Percentiles rank a stretch among this genome's conserved stretches.
phyloP scores from a whole-genome alignment of 2,329 filamentous ascomycete genomes.

The Zasmidium angulare region DNA sequence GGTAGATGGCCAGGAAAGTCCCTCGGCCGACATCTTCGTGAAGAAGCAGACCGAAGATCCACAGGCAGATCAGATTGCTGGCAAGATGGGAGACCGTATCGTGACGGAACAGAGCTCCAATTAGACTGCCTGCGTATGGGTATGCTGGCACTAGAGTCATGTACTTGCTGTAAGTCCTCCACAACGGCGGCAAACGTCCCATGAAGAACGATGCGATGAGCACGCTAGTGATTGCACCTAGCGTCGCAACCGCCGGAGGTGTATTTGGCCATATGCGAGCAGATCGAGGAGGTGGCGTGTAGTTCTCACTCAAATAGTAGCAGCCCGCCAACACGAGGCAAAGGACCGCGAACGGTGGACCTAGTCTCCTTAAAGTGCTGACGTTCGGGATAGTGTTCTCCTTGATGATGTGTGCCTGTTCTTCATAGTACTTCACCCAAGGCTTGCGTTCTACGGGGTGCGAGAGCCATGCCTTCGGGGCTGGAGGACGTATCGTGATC shows the following conservation, averaged over 20 bases:
- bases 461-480: slow-evolving; percentile 27
- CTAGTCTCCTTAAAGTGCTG: slow-evolving; percentile 42
- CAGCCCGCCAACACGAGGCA: slow-evolving; percentile 40
- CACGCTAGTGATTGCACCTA: slow-evolving; percentile 59
- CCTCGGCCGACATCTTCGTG: slow-evolving; percentile 71
- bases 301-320: slow-evolving; percentile 48
- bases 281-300: slow-evolving; percentile 49
- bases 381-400: slow-evolving; percentile 33
- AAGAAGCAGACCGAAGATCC: slow-evolving; percentile 64
- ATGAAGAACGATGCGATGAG: slow-evolving; percentile 59
- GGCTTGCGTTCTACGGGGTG: slow-evolving; percentile 31
- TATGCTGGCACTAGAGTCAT: slow-evolving; percentile 65
- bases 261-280: slow-evolving; percentile 61
- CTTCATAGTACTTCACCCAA: slow-evolving; percentile 40
- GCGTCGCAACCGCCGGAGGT: slow-evolving; percentile 63
- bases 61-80: slow-evolving; percentile 65
- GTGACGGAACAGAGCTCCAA: slow-evolving; percentile 71
- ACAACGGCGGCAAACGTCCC: slow-evolving; percentile 66
- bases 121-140: slow-evolving; percentile 60
- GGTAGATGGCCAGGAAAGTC: slow-evolving; percentile 67
- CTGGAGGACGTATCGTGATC: slow-evolving; percentile 23
- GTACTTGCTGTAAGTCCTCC: slow-evolving; percentile 66
- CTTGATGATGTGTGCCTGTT: slow-evolving; percentile 36
- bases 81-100: slow-evolving; percentile 60
- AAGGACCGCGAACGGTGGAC: slow-evolving; percentile 44